Evolutionary conservation across 106 monocot genomes (phyloP), one percentile per base, ranked within the genome.

Genomic region (Dendrobium chrysotoxum): DNA sequence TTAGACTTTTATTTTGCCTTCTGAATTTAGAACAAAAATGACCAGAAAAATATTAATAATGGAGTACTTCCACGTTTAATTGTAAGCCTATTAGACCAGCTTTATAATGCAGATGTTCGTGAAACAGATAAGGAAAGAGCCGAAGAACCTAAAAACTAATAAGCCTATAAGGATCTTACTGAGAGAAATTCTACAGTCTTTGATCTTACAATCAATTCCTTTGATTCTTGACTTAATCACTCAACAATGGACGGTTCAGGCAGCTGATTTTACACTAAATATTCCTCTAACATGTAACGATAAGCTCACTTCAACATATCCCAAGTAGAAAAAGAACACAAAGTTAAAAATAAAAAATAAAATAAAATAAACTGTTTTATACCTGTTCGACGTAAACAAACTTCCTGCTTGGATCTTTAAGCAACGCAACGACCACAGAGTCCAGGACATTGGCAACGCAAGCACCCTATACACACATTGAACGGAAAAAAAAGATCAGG

Each of bases 371-470:
- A 21, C 8, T 41, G 15, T 11, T 47, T 46, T 76, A 78, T 44
- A 87, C 89, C 89, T 82, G 84, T 75, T 89, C 89, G 11, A 75
- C 89, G 58, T 75, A 84, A 30, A 89, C 53, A 75, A 89, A 89
- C 77, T 83, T 89, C 45, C 89, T 83, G 16, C 57, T 81, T 5
- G 83, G 81, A 73, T 89, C 85, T 23, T 75, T 79, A 16, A 77
- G 78, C 76, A 89, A 72, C 70, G 86, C 84, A 38, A 84, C 87
- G 4, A 89, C 85, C 72, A 89, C 78, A 44, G 89, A 89, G 38
- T 89, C 89, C 61, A 89, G 61, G 73, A 87, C 87, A 82, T 89
- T 89, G 58, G 77, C 53, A 31, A 89, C 84, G 77, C 84, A 83
- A 67, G 84, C 83, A 61, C 84, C 89, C 89, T 89, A 39, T 2